A percentile compares a stretch with the other conserved stretches of the same genome.
Evolutionary conservation across 1,284 basidiomycete species (phyloP).

Genomic region (Salmacisia buchloeana): DNA sequence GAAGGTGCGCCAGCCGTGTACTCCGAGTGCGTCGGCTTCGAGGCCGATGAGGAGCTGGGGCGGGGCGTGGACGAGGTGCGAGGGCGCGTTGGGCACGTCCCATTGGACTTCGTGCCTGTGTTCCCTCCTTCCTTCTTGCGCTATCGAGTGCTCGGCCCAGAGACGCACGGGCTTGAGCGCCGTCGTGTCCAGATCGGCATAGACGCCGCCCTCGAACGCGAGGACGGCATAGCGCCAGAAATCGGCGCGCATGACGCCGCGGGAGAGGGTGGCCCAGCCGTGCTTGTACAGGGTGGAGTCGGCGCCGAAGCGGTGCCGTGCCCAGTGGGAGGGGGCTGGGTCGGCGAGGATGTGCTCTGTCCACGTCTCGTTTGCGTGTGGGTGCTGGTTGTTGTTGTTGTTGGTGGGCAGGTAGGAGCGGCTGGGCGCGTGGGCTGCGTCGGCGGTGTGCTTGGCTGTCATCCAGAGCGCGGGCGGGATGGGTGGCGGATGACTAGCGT

Average conservation of each 20-base stretch:
- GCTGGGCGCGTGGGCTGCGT: neutral
- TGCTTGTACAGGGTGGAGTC: neutral
- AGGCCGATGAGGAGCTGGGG: neutral
- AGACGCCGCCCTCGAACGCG: slow-evolving; percentile 26
- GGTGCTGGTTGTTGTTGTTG: neutral
- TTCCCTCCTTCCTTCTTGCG: neutral
- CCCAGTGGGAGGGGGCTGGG: neutral
- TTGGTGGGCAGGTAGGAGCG: neutral
- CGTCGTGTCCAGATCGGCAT: slow-evolving; percentile 35
- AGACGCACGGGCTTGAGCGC: slow-evolving; percentile 23
- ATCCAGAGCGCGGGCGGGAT: neutral
- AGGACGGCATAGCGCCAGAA: slow-evolving; percentile 30
- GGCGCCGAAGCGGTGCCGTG: neutral
- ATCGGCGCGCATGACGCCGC: slow-evolving; percentile 16
- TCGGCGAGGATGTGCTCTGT: neutral
- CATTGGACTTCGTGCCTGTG: neutral
- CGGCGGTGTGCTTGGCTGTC: neutral
- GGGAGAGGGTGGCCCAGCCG: neutral
- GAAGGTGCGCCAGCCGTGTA: neutral
- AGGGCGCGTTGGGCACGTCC: neutral
- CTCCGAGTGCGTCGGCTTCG: neutral
- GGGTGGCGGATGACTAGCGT: neutral
- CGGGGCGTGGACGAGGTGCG: neutral
- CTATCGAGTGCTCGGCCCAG: slow-evolving; percentile 22
- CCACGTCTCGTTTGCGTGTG: neutral